Conservation (phyloP, 192 early-diverging fungal genomes). For the Kappamyces sp. region DNA sequence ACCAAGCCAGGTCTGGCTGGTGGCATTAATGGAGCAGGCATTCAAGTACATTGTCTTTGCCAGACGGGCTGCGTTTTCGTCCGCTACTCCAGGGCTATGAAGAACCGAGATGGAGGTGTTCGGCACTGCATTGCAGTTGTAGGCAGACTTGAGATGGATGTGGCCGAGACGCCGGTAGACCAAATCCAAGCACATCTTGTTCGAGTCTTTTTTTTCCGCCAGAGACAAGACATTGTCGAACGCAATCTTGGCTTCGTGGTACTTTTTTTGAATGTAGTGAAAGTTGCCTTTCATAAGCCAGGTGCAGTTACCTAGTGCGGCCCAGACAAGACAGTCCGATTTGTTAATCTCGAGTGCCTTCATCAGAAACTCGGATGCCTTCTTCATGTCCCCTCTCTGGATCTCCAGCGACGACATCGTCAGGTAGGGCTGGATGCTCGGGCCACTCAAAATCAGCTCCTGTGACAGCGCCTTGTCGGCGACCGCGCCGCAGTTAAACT, state of each 20-base stretch:
- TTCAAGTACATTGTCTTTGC: conserved; percentile 51
- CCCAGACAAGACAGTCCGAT: conserved; percentile 49
- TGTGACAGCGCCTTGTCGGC: conserved; percentile 48
- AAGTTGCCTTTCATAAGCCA: conserved; percentile 27
- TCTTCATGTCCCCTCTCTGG: conserved; percentile 32
- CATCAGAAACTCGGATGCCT: conserved; percentile 34
- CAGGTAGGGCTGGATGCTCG: conserved; percentile 37
- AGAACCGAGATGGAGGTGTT: neutral
- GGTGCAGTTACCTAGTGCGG: conserved; percentile 31
- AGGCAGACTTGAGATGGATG: conserved; percentile 32
- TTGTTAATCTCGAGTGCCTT: conserved; percentile 46
- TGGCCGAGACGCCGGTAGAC: conserved; percentile 46
- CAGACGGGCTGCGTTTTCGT: conserved; percentile 27
- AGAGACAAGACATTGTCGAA: conserved; percentile 53
- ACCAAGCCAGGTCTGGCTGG: conserved; percentile 44
- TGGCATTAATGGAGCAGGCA: conserved; percentile 33
- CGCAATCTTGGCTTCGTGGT: conserved; percentile 33
- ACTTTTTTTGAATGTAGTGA: conserved; percentile 42
- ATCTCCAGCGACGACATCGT: conserved; percentile 43
- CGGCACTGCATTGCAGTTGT: neutral
- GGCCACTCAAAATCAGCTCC: conserved; percentile 38
- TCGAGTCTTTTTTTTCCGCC: neutral
- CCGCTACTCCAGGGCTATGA: too few species aligned
- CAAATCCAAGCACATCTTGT: conserved; percentile 21
- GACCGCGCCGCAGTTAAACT: conserved; percentile 39